Evolutionary conservation across 371 early-diverging fungal genomes (phyloP).

Genomic region (Cokeromyces recurvatus): DNA sequence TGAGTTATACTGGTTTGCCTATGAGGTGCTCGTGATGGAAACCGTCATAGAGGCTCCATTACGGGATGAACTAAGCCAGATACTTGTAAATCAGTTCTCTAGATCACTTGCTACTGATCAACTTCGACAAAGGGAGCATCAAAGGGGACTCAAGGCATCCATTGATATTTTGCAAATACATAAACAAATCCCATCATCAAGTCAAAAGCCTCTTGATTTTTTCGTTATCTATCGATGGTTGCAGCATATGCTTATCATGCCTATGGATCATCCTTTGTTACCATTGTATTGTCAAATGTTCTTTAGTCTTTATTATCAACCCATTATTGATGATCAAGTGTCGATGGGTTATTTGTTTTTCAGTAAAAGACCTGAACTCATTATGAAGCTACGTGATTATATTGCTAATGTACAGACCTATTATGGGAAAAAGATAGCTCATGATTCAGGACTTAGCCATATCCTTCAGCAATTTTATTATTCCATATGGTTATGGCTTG

Average conservation of each 20-base stretch:
- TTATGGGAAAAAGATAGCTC: conserved; percentile 31
- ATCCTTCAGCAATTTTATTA: conserved; percentile 45
- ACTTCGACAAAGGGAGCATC: neutral
- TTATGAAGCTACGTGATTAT: conserved; percentile 44
- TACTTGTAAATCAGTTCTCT: conserved; percentile 16
- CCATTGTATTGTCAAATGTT: conserved; percentile 62
- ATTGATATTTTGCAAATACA: conserved; percentile 28
- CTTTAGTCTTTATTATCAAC: conserved; percentile 53
- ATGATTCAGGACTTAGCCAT: neutral
- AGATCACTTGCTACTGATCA: neutral
- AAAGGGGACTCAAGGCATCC: neutral
- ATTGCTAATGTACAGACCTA: conserved; percentile 41
- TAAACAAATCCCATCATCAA: neutral
- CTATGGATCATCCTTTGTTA: conserved; percentile 46
- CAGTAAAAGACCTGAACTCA: conserved; percentile 35
- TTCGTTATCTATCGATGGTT: conserved; percentile 59
- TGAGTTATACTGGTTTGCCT: conserved; percentile 53
- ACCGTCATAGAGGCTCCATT: conserved; percentile 40
- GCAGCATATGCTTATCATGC: conserved; percentile 47
- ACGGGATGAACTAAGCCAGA: conserved; percentile 34
- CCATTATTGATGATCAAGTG: conserved; percentile 3
- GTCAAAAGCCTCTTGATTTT: conserved; percentile 6
- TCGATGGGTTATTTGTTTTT: conserved; percentile 53
- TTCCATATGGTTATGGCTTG: conserved; percentile 64
- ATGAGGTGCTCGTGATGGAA: conserved; percentile 52